Evolutionary conservation across 148 eudicot genomes (phyloP).

Genomic region (Tetragonia tetragonoides): DNA sequence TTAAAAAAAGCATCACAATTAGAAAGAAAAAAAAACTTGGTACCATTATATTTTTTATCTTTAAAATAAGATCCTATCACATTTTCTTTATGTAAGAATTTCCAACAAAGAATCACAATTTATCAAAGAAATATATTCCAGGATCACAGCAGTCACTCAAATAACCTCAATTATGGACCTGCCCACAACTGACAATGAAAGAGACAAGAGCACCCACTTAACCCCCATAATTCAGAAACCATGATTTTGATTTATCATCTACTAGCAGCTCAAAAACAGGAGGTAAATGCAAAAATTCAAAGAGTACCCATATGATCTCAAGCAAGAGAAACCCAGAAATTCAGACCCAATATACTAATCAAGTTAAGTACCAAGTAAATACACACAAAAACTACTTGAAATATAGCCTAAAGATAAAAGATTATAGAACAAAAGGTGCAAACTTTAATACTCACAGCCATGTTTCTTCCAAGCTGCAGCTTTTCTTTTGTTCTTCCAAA

Average conservation of each 20-base stretch:
- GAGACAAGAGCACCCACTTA: too few species aligned
- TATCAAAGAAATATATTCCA: background rate
- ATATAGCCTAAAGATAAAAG: background rate
- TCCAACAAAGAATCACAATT: background rate
- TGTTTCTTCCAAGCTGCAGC: conserved; percentile 10
- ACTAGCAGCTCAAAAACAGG: background rate
- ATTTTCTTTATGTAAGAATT: background rate
- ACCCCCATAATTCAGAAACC: background rate
- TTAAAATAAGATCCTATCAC: too few species aligned
- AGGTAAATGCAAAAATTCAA: background rate
- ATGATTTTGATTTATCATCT: background rate
- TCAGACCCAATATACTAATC: conserved; percentile 10
- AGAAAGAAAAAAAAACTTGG: too few species aligned
- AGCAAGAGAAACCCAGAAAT: conserved; percentile 4
- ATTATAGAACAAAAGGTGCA: background rate
- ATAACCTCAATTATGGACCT: background rate
- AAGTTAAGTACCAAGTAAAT: background rate
- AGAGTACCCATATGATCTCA: background rate
- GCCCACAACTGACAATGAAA: background rate
- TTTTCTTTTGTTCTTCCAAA: too few species aligned
- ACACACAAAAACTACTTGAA: background rate
- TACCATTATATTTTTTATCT: too few species aligned
- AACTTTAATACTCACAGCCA: conserved; percentile 31
- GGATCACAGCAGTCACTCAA: background rate
- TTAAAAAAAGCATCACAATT: background rate